Conservation (phyloP, 2,329 filamentous ascomycete genomes). For the Colletotrichum sp. region DNA sequence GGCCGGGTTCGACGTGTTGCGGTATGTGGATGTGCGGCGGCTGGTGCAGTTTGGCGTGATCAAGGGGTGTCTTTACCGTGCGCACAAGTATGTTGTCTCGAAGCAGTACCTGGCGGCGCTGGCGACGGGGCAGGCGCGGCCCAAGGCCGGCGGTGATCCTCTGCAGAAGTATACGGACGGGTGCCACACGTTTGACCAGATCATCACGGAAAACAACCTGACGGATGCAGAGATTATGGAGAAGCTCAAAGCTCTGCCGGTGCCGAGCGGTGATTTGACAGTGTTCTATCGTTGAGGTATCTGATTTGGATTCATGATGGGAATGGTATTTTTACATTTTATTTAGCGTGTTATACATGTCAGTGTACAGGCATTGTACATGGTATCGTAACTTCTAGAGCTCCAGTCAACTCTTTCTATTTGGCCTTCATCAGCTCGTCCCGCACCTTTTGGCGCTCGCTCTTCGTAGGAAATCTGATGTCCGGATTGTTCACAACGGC, state of each 20-base stretch:
- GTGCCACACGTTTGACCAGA: conserved; percentile 79
- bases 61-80: conserved; percentile 90
- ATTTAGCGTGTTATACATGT: conserved; percentile 14
- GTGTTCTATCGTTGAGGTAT: conserved; percentile 53
- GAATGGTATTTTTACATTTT: conserved; percentile 11
- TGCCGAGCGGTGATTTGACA: conserved; percentile 56
- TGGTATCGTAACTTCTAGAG: conserved; percentile 1
- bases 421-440: not conserved
- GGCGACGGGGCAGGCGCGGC: conserved; percentile 56
- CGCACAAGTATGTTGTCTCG: conserved; percentile 87
- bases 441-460: not conserved
- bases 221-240: conserved; percentile 74
- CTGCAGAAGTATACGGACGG: conserved; percentile 76
- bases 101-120: conserved; percentile 64
- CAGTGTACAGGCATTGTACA: conserved; percentile 10
- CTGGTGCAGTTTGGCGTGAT: conserved; percentile 96
- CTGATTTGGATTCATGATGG: not conserved
- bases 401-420: not conserved
- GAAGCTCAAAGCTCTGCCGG: conserved; percentile 63
- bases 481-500: conserved; percentile 43
- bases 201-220: conserved; percentile 76
- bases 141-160: conserved; percentile 47
- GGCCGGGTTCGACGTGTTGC: conserved; percentile 67
- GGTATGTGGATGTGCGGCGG: conserved; percentile 83
- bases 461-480: conserved; percentile 40